Evolutionary conservation across 2,329 filamentous ascomycete genomes (phyloP).

Genomic region (Coccinonectria pachysandricola): DNA sequence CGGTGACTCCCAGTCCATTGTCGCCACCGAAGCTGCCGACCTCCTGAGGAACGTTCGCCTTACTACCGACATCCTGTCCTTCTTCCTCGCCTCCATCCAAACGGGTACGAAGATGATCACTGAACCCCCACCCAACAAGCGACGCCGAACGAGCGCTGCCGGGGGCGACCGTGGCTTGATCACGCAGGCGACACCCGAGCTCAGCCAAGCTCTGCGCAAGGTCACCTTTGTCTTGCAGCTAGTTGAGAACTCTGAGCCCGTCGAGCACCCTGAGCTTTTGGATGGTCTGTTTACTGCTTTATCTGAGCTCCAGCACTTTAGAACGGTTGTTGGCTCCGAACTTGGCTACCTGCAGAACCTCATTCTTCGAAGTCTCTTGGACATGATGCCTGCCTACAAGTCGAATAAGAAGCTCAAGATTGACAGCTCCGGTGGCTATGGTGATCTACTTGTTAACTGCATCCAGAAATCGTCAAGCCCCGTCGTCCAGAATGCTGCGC

Average conservation of each 20-base stretch:
- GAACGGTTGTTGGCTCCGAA: conserved; percentile 71
- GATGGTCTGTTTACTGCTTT: conserved; percentile 73
- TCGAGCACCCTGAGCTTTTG: conserved; percentile 65
- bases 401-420: conserved; percentile 50
- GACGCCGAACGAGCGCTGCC: conserved; percentile 66
- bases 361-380: conserved; percentile 68
- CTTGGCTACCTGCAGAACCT: conserved; percentile 84
- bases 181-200: conserved; percentile 52
- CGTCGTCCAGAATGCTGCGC: conserved; percentile 84
- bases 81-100: conserved; percentile 65
- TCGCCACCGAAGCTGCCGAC: conserved; percentile 55
- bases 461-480: conserved; percentile 85
- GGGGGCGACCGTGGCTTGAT: conserved; percentile 52
- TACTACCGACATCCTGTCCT: conserved; percentile 59
- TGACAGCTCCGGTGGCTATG: conserved; percentile 70
- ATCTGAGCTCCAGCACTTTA: conserved; percentile 78
- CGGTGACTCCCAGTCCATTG: conserved; percentile 25
- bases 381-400: conserved; percentile 73
- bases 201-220: conserved; percentile 59
- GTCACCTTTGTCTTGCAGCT: conserved; percentile 83
- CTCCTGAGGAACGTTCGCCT: conserved; percentile 64
- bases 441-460: conserved; percentile 87
- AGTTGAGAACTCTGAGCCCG: conserved; percentile 69
- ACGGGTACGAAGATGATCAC: conserved; percentile 62
- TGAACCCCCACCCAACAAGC: conserved; percentile 64